These are phyloP conservation scores for Colletotrichum cordylinicola DNA, from an alignment of 2,329 filamentous ascomycete genomes.

Conservation along the genomic window DNA sequence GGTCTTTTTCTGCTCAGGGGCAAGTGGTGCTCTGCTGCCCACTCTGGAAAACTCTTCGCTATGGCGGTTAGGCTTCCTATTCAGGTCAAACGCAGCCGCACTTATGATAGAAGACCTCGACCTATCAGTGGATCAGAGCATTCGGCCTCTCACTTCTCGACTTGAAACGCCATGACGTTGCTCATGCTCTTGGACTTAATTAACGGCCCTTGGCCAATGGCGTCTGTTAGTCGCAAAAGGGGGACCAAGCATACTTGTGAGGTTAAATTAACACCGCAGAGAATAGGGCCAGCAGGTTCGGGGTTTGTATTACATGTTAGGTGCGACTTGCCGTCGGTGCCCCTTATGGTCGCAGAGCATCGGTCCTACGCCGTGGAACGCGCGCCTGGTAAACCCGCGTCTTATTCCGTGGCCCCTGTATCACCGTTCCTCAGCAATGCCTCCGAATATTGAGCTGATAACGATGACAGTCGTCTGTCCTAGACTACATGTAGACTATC, in stretches of 20 bases:
- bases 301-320: not conserved
- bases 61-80: not conserved
- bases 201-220: not conserved
- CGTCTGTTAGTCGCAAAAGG: not conserved
- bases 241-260: not conserved
- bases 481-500: fast-evolving
- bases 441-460: not conserved
- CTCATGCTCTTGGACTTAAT: not conserved
- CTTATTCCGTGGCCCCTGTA: not conserved
- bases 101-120: not conserved
- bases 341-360: not conserved
- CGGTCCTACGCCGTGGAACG: not conserved
- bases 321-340: not conserved
- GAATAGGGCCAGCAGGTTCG: not conserved
- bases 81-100: not conserved
- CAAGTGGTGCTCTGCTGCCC: not conserved
- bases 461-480: not conserved
- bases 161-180: not conserved
- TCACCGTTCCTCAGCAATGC: not conserved
- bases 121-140: not conserved
- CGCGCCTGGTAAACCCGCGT: not conserved
- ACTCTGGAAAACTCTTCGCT: not conserved
- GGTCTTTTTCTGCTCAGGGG: not conserved
- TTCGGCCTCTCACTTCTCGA: not conserved
- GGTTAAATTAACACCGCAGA: not conserved